Base-by-base conservation (phyloP, 495 filamentous ascomycete genomes). In the Glarea lozoyensis region DNA sequence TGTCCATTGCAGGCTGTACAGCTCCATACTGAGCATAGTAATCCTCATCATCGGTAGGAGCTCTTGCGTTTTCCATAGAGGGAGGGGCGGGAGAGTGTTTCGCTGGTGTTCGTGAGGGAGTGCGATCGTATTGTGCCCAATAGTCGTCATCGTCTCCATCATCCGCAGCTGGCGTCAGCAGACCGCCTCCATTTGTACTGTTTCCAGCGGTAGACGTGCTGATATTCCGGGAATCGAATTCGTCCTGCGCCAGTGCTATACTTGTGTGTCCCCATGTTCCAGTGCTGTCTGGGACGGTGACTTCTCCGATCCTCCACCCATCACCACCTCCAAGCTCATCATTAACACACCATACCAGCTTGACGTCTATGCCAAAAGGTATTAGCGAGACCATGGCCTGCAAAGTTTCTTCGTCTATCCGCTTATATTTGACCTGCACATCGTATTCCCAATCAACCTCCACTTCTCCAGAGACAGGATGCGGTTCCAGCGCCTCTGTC, bases 101-200 rank as follows among this genome's bases (percentile, higher is more conserved):
- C 1, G 78, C 77, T 4, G 90, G 90, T 15, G 88, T 90, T 24
- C 77, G 70, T 6, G 76, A 76, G 1, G 86, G 85, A 10, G 87
- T 92, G 7, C 79, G 76, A 66, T 96, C 92, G 58, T 98, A 98
- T 48, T 81, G 81, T 21, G 81, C 86, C 92, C 92, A 98, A 61
- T 97, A 98, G 52, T 79, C 84, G 48, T 88, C 88, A 45, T 95
- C 88, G 21, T 93, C 86, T 13, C 86, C 82, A 0, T 83, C 81
- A 0, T 73, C 71, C 2, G 67, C 38, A 43, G 10, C 42, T n/a
- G n/a, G n/a, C 43, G 10, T 56, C 45, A 36, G 68, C 46, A 16
- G 42, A 27, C 25, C 20, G 25, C 30, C 40, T 27, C 36, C 41
- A 38, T 40, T 47, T 10, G 40, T 46, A 27, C 36, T 11, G 40